Conservation (phyloP, 2,329 filamentous ascomycete species). For the Alternaria metachromatica region DNA sequence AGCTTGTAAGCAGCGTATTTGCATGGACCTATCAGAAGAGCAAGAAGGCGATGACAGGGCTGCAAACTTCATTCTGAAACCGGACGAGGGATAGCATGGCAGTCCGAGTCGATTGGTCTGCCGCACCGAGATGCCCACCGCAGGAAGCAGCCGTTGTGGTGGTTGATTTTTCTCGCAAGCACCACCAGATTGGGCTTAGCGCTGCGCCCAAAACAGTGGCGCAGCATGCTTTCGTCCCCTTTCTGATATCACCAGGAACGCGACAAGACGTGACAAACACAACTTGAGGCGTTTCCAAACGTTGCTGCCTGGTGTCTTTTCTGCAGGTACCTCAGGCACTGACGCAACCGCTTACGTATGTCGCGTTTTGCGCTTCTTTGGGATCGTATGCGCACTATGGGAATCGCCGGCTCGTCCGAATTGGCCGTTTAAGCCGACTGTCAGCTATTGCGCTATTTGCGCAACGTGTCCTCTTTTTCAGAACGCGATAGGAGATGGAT, state of each 20-base stretch:
- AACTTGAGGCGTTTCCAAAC: background rate
- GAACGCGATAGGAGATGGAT: background rate
- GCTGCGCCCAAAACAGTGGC: slow-evolving; percentile 9
- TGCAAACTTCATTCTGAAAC: slow-evolving; percentile 17
- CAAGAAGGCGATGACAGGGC: slow-evolving; percentile 11
- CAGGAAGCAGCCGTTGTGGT: slow-evolving; percentile 14
- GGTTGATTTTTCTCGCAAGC: slow-evolving; percentile 30
- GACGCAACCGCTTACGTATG: slow-evolving; percentile 27
- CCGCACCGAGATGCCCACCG: slow-evolving; percentile 12
- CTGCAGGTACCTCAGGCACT: slow-evolving; percentile 21
- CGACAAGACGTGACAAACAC: background rate
- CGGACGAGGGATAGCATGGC: slow-evolving; percentile 9
- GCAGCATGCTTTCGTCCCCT: slow-evolving; percentile 5
- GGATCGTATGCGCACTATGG: background rate
- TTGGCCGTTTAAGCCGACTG: background rate
- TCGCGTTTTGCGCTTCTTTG: slow-evolving; percentile 2
- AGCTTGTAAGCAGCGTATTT: slow-evolving; percentile 5
- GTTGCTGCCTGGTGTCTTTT: slow-evolving; percentile 15
- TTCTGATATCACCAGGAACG: slow-evolving; percentile 2
- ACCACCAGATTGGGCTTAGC: slow-evolving; percentile 22
- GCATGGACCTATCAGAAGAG: slow-evolving; percentile 19
- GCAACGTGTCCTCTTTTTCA: background rate
- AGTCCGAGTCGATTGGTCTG: slow-evolving; percentile 16
- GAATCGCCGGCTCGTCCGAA: background rate
- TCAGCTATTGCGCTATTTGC: background rate